These are phyloP conservation scores for Byssothecium circinans DNA, from an alignment of 2,329 filamentous ascomycete species.

Conservation along the genomic window DNA sequence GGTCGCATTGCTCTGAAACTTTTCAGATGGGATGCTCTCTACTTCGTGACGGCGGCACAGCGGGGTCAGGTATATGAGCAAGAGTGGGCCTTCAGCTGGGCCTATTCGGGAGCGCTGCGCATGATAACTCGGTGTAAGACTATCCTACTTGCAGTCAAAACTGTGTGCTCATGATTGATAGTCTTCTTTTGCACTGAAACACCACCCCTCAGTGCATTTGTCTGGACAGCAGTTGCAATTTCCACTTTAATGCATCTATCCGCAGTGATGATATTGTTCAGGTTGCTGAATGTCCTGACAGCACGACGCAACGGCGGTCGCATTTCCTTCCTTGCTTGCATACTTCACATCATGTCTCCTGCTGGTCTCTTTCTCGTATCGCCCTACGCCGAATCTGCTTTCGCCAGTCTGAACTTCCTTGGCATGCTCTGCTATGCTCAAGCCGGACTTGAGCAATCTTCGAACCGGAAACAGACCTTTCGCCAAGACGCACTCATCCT, in stretches of 20 bases:
- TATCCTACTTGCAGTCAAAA: constrained; percentile 1
- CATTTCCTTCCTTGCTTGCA: constrained; percentile 69
- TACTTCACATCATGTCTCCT: constrained; percentile 80
- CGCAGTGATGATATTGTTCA: constrained; percentile 72
- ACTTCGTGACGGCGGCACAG: constrained; percentile 66
- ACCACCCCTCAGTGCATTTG: constrained; percentile 27
- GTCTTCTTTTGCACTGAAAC: constrained; percentile 21
- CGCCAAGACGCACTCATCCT: constrained; percentile 53
- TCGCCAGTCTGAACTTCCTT: constrained; percentile 73
- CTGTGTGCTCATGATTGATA: constrained; percentile 40
- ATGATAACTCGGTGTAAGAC: constrained; percentile 47
- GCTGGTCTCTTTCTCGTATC: constrained; percentile 88
- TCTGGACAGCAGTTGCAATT: constrained; percentile 64
- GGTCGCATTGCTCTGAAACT: constrained; percentile 57
- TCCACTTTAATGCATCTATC: constrained; percentile 76
- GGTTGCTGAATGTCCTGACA: constrained; percentile 61
- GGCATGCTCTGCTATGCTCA: constrained; percentile 72
- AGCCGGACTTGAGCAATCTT: constrained; percentile 21
- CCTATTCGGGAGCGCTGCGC: constrained; percentile 52
- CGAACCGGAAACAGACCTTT: constrained; percentile 36
- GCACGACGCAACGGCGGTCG: constrained; percentile 31
- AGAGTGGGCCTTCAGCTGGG: constrained; percentile 79
- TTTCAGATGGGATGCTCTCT: constrained; percentile 80
- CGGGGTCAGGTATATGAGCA: constrained; percentile 74
- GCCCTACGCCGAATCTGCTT: constrained; percentile 80